Base-by-base conservation (phyloP, 345 rosid species). In the Zanthoxylum bungeanum region DNA sequence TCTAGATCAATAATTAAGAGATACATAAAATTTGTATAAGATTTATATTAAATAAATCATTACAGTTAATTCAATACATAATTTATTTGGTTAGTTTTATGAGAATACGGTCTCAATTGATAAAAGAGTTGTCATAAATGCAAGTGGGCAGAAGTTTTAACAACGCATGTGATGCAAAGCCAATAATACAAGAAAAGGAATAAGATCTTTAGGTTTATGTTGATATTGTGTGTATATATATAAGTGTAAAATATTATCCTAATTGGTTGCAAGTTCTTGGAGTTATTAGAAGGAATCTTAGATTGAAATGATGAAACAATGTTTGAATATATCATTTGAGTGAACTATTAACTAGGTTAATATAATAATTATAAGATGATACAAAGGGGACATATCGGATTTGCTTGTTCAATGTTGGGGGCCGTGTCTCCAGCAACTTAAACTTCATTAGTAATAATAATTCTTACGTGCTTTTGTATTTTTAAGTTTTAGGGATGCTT, bases 271-370 rank as follows among this genome's bases (percentile, higher is more conserved):
- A 49, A 30, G 58, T 4, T n/a, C 56, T 49, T 66, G 57, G 69
- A 49, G 58, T 49, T n/a, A 49, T 31, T 31, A 31, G 58, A 66
- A 31, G 69, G 69, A 66, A 66, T 66, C 69, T 31, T 9, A 39
- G 14, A 27, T 9, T 25, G 52, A 69, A 69, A 69, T 58, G 73
- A 69, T 69, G 22, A 69, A 69, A 39, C 72, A 40, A 12, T 57
- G 63, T n/a, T 37, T n/a, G 49, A 14, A 44, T n/a, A n/a, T n/a
- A n/a, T 50, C 10, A 19, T n/a, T 2, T 33, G 7, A 31, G 19
- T 30, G 42, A 66, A 66, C 69, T 31, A 3, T 65, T 28, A 8
- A 39, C 10, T 11, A 34, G 27, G 7, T 40, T 25, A 37, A 56
- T 25, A 57, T 3, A 42, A 69, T 58, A 69, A 30, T 51, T 22